Evolutionary conservation across 805 yeast species (phyloP), one percentile per base, ranked within the genome.

Genomic region (Scheffersomyces lignosus): DNA sequence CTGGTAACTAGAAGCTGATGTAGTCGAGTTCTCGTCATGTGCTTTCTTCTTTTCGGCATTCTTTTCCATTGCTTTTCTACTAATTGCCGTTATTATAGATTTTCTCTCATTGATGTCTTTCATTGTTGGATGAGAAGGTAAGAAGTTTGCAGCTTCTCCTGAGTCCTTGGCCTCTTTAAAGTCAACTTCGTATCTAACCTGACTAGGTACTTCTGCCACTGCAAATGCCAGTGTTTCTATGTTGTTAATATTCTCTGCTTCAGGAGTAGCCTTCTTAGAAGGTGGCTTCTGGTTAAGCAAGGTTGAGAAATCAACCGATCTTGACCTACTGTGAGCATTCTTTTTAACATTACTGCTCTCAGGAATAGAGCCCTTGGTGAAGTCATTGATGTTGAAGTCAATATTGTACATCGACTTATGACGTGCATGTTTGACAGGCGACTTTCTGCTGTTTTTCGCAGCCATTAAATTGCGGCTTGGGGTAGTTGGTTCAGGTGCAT

Each of bases 371-470:
- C 16, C 18, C 13, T 31, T 33, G 5, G 24, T 25, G 9, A 24
- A 7, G 16, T 31, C 33, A 32, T 28, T 36, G 5, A 27, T 28
- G 15, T 45, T 44, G 14, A 45, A 47, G 29, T 54, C 52, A 29
- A 69, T 65, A 36, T 54, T 57, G 36, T 55, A 61, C 70, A 68
- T 55, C 2, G 71, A 66, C 32, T 61, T 60, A 35, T 62, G 64
- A 22, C 75, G 63, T n/a, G 59, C 41, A 35, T 69, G 75, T 25
- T 62, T 58, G 17, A 45, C 45, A 4, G 60, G 60, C 8, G 61
- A 49, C n/a, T 28, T 23, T 8, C 37, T 25, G 17, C 36, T 14
- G 13, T 24, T n/a, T 27, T 15, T 23, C 18, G 15, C 26, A 10
- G 23, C 16, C n/a, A 12, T 18, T 22, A 15, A 8, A 13, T 4